Base-by-base conservation (phyloP, 495 filamentous ascomycete genomes). In the Trichoderma reesei region DNA sequence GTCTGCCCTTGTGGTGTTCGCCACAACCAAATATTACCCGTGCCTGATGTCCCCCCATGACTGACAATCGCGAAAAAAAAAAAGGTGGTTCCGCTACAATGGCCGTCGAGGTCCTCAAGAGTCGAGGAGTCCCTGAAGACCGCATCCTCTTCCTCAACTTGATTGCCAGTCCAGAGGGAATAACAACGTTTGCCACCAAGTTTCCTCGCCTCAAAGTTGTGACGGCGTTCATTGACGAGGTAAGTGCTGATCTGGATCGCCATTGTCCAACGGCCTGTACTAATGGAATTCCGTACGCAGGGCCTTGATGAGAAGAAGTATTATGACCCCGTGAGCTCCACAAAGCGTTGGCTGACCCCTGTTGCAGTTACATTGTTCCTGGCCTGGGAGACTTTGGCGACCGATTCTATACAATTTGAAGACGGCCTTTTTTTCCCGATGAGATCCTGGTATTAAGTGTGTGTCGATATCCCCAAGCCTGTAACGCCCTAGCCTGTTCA, bases 281-380 rank as follows among this genome's bases (percentile, higher is more conserved):
- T 77, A 74, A 78, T 64, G 18, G 59, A 59, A 59, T 33, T 51
- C 51, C 46, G 60, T 41, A 8, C 16, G 59, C 60, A 82, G 77
- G 94, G 94, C 16, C 79, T 98, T 42, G 88, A 98, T 74, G 92
- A 92, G 71, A 96, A 96, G 83, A 98, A 96, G 94, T 97, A 80
- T 70, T 85, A 76, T 42, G 59, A 20, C 48, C 20, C 61, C 6
- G 39, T 26, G 26, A 26, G 8, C 34, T 65, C 26, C 36, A 54
- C 41, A 62, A 59, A 42, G 41, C 11, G 42, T 59, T 26, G 59
- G 61, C 70, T 74, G 68, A 74, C 64, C 60, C 26, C 66, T 65
- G 51, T 14, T 64, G 65, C 71, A 98, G 94, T 68, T 98, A 98
- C 72, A 98, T 98, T 70, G 85, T 96, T 56, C 94, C 94, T 33